phyloP scores from a whole-genome alignment of 177 flowering plant genomes.

The Vitis hybrid region DNA sequence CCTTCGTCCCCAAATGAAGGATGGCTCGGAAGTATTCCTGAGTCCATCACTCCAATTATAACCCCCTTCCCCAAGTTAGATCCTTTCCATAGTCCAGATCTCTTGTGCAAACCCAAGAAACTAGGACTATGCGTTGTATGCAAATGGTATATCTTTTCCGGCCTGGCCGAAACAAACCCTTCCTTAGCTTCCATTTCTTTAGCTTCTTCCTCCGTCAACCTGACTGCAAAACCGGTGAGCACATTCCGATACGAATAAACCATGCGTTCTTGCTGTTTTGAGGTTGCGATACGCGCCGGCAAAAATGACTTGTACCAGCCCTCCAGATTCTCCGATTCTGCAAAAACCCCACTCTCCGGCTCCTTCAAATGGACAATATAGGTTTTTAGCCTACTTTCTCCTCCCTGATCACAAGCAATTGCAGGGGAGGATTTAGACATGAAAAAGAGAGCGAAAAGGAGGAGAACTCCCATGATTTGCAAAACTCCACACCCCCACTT shows the following conservation, averaged over 20 bases:
- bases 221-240: slow-evolving; percentile 54
- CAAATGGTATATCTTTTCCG: slow-evolving; percentile 17
- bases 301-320: slow-evolving; percentile 45
- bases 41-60: slow-evolving; percentile 55
- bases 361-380: slow-evolving; percentile 44
- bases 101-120: slow-evolving; percentile 46
- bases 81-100: slow-evolving; percentile 37
- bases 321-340: slow-evolving; percentile 14
- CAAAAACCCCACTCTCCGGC: slow-evolving; percentile 17
- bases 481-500: background rate
- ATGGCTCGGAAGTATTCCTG: slow-evolving; percentile 43
- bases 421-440: background rate
- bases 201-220: slow-evolving; percentile 35
- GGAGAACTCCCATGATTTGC: background rate
- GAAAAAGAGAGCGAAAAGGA: background rate
- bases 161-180: slow-evolving; percentile 36
- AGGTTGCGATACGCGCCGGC: slow-evolving; percentile 19
- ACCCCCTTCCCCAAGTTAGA: slow-evolving; percentile 52
- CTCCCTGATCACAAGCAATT: background rate
- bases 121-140: slow-evolving; percentile 54
- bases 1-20: slow-evolving; percentile 51
- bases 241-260: slow-evolving; percentile 43
- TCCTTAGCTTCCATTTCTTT: slow-evolving; percentile 31
- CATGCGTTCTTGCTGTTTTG: slow-evolving; percentile 20
- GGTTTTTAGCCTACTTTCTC: slow-evolving; percentile 20